Percentiles rank a stretch among this genome's conserved stretches.
These are phyloP conservation scores for Nakazawaea sp. DNA, from an alignment of 805 yeast genomes.

Conservation along the genomic window DNA sequence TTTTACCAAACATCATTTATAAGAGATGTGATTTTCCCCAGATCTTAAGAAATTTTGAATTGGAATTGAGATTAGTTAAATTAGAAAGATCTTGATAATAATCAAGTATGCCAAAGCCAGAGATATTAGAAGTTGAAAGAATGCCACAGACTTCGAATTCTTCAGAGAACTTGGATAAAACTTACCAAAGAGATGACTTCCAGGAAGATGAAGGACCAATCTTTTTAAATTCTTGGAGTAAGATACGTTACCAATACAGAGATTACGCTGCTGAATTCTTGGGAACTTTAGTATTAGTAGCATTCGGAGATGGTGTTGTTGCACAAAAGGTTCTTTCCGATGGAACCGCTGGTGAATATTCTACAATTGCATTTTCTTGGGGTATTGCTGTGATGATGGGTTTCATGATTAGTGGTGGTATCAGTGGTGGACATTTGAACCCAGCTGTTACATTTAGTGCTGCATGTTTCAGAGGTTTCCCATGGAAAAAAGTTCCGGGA, in stretches of 20 bases:
- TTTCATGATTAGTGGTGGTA: conserved; percentile 43
- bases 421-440: conserved; percentile 53
- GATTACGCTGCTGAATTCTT: conserved; percentile 47
- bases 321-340: conserved; percentile 35
- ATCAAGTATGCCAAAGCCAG: conserved; percentile 11
- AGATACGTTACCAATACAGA: conserved; percentile 27
- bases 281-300: conserved; percentile 39
- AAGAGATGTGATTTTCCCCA: not conserved
- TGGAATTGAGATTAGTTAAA: not conserved
- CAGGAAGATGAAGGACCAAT: conserved; percentile 8
- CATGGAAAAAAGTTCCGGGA: conserved; percentile 38
- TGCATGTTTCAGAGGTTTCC: conserved; percentile 44
- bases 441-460: conserved; percentile 44
- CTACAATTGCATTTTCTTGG: conserved; percentile 41
- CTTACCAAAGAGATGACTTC: not conserved
- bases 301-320: conserved; percentile 42
- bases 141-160: conserved; percentile 8
- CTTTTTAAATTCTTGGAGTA: conserved; percentile 21
- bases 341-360: conserved; percentile 32
- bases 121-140: conserved; percentile 6
- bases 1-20: too few relatives aligned
- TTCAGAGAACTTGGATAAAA: not conserved
- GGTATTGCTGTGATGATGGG: conserved; percentile 49
- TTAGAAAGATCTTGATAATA: too few relatives aligned
- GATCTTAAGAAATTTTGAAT: not conserved